Percentiles rank a stretch among this genome's conserved stretches.
Evolutionary conservation across 2,329 filamentous ascomycete species (phyloP).

Genomic region (Geoglossum cookeanum): DNA sequence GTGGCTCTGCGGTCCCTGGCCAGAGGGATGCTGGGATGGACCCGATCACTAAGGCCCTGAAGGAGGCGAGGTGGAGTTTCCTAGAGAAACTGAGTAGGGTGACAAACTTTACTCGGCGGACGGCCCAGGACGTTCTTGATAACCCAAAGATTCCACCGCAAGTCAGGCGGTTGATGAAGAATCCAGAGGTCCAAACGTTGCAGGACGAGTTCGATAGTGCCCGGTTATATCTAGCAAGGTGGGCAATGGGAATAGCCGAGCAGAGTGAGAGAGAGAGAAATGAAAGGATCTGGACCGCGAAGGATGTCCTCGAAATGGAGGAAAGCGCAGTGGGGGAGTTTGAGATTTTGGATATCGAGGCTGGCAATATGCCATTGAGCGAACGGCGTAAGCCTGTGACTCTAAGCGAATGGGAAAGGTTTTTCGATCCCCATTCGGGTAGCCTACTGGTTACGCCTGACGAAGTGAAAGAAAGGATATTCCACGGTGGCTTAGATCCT

Average conservation of each 20-base stretch:
- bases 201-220: slow-evolving; percentile 97
- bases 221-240: slow-evolving; percentile 78
- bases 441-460: slow-evolving; percentile 62
- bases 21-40: slow-evolving; percentile 62
- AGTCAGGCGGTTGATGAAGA: slow-evolving; percentile 64
- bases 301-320: slow-evolving; percentile 82
- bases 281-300: slow-evolving; percentile 80
- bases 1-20: slow-evolving; percentile 21
- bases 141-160: slow-evolving; percentile 84
- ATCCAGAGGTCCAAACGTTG: slow-evolving; percentile 83
- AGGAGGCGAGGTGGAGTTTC: slow-evolving; percentile 89
- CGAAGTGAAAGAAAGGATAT: slow-evolving; percentile 93
- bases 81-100: slow-evolving; percentile 95
- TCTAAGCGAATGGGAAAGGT: slow-evolving; percentile 73
- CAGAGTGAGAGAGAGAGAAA: slow-evolving; percentile 79
- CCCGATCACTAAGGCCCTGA: slow-evolving; percentile 79
- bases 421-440: slow-evolving; percentile 62
- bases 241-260: slow-evolving; percentile 97
- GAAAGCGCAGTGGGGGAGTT: slow-evolving; percentile 92
- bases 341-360: slow-evolving; percentile 70
- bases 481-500: slow-evolving; percentile 76
- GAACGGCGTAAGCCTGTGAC: slow-evolving; percentile 63
- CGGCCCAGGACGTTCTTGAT: slow-evolving; percentile 79
- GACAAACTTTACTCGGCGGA: slow-evolving; percentile 82
- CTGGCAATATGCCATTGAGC: slow-evolving; percentile 50